Percentiles rank a stretch among this genome's conserved stretches.
Evolutionary conservation across 2,329 filamentous ascomycete genomes (phyloP).

Genomic region (Aspergillus cejpii): DNA sequence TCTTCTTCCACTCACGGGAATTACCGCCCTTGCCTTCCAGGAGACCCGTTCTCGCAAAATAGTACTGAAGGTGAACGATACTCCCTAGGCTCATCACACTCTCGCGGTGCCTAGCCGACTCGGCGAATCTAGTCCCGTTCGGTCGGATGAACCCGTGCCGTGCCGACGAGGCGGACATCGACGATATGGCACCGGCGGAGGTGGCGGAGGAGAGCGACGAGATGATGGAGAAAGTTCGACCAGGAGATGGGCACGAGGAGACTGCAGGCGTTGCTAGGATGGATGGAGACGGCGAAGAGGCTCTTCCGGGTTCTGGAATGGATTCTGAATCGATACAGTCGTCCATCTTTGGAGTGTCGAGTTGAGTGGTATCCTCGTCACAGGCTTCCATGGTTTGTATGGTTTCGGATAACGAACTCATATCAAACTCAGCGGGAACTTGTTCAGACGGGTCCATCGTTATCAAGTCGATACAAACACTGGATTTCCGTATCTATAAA

Average conservation of each 20-base stretch:
- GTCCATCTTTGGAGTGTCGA: conserved; percentile 21
- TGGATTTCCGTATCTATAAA: neutral
- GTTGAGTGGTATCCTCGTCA: neutral
- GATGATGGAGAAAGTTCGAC: conserved; percentile 42
- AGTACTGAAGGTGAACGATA: conserved; percentile 96
- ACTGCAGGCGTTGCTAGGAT: conserved; percentile 40
- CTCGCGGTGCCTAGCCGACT: conserved; percentile 81
- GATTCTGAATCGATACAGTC: conserved; percentile 20
- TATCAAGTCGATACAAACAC: conserved; percentile 8
- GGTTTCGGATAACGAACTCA: neutral
- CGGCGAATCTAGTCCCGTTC: conserved; percentile 80
- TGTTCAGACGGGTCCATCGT: too few relatives aligned
- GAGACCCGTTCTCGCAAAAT: conserved; percentile 90
- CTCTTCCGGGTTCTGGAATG: conserved; percentile 24
- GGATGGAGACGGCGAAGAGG: conserved; percentile 37
- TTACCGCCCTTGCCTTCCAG: conserved; percentile 90
- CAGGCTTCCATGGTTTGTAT: neutral
- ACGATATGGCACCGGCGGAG: conserved; percentile 39
- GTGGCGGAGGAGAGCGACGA: conserved; percentile 42
- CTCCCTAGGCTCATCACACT: conserved; percentile 94
- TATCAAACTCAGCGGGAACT: conserved; percentile 5
- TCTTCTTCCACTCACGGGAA: conserved; percentile 62
- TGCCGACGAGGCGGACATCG: conserved; percentile 41
- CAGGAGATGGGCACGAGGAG: conserved; percentile 40
- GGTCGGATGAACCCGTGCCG: conserved; percentile 82